Base-by-base conservation (phyloP, 768 basidiomycete species). In the Pleurotus ostreatus region DNA sequence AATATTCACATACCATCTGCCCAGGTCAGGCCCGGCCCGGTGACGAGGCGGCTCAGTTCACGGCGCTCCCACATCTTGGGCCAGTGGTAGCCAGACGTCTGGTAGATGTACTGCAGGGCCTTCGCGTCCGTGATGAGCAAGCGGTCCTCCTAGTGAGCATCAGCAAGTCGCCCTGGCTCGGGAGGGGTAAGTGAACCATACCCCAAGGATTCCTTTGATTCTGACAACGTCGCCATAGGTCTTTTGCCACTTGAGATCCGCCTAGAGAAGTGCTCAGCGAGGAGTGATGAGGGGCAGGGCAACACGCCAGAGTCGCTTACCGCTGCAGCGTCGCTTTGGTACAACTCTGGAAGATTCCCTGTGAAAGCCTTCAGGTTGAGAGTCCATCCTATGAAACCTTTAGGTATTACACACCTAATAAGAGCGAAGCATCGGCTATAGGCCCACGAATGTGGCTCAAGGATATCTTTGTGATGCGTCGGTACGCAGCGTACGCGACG, bases 51-150 rank as follows among this genome's bases (percentile, higher is more conserved):
- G 38, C 76, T 78, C 37, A 80, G 73, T 57, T 78, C 75, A 30
- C 76, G 75, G 46, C 79, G 68, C 61, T 79, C 76, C 9, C 72
- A 74, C 70, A 75, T 75, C 64, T 83, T 82, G 37, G 74, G 70
- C 63, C 78, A 82, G 12, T 73, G 72, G 61, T 84, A 84, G 70
- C 76, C 76, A 16, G 77, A 78, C 16, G 80, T 79, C 55, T 83
- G 79, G 53, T 77, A 75, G 25, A 83, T 78, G 60, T 83, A 77
- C 59, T 81, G 78, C 11, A 84, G 66, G 2, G 81, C 80, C 64
- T 81, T 82, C 1, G 79, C 81, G 56, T 84, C 82, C 20, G 80
- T 76, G 53, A 82, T 72, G 47, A 80, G 66, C 23, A 84, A 66
- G 15, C 78, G 75, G 61, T 82, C 78, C 59, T 80, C 76, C 81